phyloP scores from a whole-genome alignment of 1,284 basidiomycete species.

The Trichosporon asahii region DNA sequence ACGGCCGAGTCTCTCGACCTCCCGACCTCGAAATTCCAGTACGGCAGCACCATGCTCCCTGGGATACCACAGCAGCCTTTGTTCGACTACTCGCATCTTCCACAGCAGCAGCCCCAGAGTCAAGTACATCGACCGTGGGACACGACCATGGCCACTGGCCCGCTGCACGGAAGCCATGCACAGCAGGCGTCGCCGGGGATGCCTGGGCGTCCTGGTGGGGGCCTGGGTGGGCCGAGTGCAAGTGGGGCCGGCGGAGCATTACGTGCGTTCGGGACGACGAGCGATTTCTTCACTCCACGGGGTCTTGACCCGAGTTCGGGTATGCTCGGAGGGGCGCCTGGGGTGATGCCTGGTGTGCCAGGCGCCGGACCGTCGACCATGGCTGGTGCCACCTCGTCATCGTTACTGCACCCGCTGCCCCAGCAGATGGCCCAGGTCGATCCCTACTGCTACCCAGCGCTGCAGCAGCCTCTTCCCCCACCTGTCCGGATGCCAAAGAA shows the following conservation, averaged over 20 bases:
- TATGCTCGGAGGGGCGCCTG: background rate
- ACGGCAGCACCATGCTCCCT: background rate
- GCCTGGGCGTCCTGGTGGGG: background rate
- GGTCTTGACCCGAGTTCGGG: background rate
- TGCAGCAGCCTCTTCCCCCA: background rate
- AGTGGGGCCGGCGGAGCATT: background rate
- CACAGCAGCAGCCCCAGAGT: background rate
- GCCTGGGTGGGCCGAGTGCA: background rate
- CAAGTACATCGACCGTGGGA: background rate
- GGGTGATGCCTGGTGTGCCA: background rate
- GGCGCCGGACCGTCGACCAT: background rate
- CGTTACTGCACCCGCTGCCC: background rate
- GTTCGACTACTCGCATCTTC: slow-evolving; percentile 1
- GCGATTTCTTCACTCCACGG: background rate
- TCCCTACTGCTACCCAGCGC: slow-evolving; percentile 25
- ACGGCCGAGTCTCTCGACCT: background rate
- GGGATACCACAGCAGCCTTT: background rate
- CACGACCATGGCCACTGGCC: background rate
- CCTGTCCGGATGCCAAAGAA: slow-evolving; percentile 8
- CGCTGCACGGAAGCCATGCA: background rate
- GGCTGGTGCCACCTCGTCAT: background rate
- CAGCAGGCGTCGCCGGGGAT: background rate
- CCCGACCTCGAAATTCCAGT: background rate
- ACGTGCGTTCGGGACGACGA: background rate
- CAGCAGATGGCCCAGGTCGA: slow-evolving; percentile 15